Percentiles rank a stretch among this genome's conserved stretches.
Evolutionary conservation across 139 green algal genomes (phyloP).

Genomic region (Eudorina sp.): DNA sequence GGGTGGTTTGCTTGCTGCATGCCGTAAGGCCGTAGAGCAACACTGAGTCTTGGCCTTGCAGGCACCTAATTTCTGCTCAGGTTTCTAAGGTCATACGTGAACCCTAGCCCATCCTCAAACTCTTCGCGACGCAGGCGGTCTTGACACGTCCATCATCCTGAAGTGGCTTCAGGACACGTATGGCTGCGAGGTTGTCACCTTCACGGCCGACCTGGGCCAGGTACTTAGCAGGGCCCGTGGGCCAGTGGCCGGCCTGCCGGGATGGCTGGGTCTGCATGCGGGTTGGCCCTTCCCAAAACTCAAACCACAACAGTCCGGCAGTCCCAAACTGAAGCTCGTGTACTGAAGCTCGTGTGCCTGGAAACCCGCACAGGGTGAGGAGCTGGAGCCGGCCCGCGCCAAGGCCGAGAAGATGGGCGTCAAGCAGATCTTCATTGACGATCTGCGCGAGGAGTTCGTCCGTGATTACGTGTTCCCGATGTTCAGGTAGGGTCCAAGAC

Average conservation of each 20-base stretch:
- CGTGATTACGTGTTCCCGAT: slow-evolving; percentile 98
- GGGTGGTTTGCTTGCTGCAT: background rate
- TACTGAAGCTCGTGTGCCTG: background rate
- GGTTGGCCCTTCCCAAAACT: no score
- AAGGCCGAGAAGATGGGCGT: slow-evolving; percentile 95
- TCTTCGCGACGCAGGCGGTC: slow-evolving; percentile 62
- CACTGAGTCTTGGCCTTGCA: background rate
- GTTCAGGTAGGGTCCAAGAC: slow-evolving; percentile 79
- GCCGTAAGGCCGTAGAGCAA: background rate
- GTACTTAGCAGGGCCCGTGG: no score
- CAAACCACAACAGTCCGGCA: no score
- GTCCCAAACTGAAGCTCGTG: background rate
- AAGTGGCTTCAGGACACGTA: slow-evolving; percentile 99
- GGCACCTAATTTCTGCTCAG: background rate
- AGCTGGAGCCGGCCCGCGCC: slow-evolving; percentile 92
- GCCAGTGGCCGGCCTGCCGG: no score
- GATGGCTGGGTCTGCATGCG: no score
- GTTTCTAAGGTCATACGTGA: no score
- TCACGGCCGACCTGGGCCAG: slow-evolving; percentile 97
- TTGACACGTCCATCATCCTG: slow-evolving; percentile 99
- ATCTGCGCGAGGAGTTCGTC: slow-evolving; percentile 99
- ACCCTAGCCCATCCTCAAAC: background rate
- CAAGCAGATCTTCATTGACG: slow-evolving; percentile 98
- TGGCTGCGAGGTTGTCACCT: slow-evolving; percentile 98
- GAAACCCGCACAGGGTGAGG: slow-evolving; percentile 83